Conservation (phyloP, 495 filamentous ascomycete species). For the Geopyxis carbonaria region DNA sequence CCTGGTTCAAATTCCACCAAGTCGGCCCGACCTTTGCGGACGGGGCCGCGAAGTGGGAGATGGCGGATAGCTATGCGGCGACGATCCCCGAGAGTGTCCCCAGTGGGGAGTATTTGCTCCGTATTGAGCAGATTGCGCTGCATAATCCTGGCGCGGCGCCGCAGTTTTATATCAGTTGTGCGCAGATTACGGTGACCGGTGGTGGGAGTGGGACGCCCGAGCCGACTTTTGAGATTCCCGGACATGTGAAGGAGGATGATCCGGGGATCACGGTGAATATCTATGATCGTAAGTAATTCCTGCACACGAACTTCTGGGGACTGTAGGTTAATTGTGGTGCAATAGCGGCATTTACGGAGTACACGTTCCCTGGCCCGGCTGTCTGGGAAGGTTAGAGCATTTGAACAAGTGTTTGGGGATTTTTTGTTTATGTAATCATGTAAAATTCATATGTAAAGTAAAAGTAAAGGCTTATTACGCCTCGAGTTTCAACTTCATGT, state of each 20-base stretch:
- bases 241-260: slow-evolving; percentile 34
- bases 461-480: too few relatives aligned
- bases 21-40: slow-evolving; percentile 29
- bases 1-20: slow-evolving; percentile 38
- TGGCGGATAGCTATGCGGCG: too few relatives aligned
- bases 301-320: too few relatives aligned
- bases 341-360: too few relatives aligned
- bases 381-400: slow-evolving; percentile 1
- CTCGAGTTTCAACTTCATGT: too few relatives aligned
- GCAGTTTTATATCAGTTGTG: slow-evolving; percentile 19
- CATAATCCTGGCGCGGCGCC: slow-evolving; percentile 25
- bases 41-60: slow-evolving; percentile 17
- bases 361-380: slow-evolving; percentile 23
- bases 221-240: slow-evolving; percentile 31
- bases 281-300: too few relatives aligned
- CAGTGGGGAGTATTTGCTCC: slow-evolving; percentile 39
- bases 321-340: too few relatives aligned
- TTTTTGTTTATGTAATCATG: too few relatives aligned
- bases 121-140: slow-evolving; percentile 40
- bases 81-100: slow-evolving; percentile 33
- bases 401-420: too few relatives aligned
- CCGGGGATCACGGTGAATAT: slow-evolving; percentile 33
- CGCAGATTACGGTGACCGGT: slow-evolving; percentile 20
- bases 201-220: slow-evolving; percentile 20
- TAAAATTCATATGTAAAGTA: too few relatives aligned